Base-by-base conservation (phyloP, 306 rosid species). In the Cicer chorassanicum region DNA sequence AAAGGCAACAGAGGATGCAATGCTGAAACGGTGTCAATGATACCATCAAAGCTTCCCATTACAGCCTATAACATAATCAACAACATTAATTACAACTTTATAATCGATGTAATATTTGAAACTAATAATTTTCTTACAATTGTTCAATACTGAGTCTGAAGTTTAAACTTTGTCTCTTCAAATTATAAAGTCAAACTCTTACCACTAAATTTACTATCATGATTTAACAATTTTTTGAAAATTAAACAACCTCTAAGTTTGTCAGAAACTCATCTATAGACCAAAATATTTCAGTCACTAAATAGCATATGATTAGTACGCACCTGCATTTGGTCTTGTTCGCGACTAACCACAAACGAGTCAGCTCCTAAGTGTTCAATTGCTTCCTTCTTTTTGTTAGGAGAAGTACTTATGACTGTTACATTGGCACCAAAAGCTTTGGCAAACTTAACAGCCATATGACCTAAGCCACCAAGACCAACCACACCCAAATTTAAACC, bases 401-500 rank as follows among this genome's bases (percentile, higher is more conserved):
- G 86, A 8, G 91, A 89, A 3, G 91, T 87, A 21, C 91, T 87
- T 5, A 89, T 78, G 1, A 89, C 89, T 0, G 91, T 89, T 0
- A 87, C 89, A 51, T 82, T 80, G 16, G 59, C 73, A 7, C 93
- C 91, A 60, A 89, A 10, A 46, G 91, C 86, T 80, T 85, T 89
- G 6, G 87, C 87, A 67, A 89, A 87, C 36, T 89, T 89, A 0
- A 89, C 82, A 12, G 88, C 91, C 73, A 89, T 57, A 6, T 87
- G 94, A 11, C 94, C 90, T 1, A 89, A 60, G 0, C 88, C 94
- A 8, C 94, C 91, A 1, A 89, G 85, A 8, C 90, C 91, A 21
- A 84, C 94, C 6, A 89, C 87, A 3, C 85, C 94, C 3, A 87
- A 0, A n/a, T 80, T 77, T 11, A 78, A 48, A 7, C 87, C 90